These are phyloP conservation scores for Escallonia rubra DNA, from an alignment of 129 eudicot species.

Conservation along the genomic window DNA sequence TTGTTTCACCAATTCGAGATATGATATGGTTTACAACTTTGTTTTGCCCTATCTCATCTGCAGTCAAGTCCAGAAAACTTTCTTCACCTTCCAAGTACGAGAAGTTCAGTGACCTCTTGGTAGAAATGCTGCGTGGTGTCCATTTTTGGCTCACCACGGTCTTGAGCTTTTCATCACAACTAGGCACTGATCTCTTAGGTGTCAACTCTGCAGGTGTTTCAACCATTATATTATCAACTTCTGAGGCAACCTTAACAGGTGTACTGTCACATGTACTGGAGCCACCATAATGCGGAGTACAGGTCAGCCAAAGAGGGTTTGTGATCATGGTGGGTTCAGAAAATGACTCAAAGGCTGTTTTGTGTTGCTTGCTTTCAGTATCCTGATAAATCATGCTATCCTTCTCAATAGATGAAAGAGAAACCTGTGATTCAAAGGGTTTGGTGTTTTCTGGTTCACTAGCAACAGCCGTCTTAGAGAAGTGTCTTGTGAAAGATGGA, in stretches of 20 bases:
- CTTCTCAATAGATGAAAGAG: conserved; percentile 15
- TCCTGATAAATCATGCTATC: conserved; percentile 18
- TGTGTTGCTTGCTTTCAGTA: conserved; percentile 1
- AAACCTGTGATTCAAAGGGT: conserved; percentile 16
- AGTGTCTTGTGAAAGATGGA: conserved; percentile 39
- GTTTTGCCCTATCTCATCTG: conserved; percentile 1
- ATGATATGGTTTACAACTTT: neutral
- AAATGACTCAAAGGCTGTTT: conserved; percentile 16
- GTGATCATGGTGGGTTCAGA: conserved; percentile 8
- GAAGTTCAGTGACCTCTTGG: conserved; percentile 54
- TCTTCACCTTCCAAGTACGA: conserved; percentile 35
- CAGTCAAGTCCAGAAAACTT: conserved; percentile 9
- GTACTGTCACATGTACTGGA: conserved; percentile 28
- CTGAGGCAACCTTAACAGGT: conserved; percentile 41
- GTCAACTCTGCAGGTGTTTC: conserved; percentile 66
- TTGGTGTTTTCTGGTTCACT: conserved; percentile 20
- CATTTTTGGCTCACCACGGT: conserved; percentile 22
- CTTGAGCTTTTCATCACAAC: conserved; percentile 51
- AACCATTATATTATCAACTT: conserved; percentile 19
- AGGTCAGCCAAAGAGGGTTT: conserved; percentile 2
- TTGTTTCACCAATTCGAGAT: conserved; percentile 10
- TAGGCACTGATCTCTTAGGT: conserved; percentile 62
- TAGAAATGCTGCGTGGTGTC: conserved; percentile 24
- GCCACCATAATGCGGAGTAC: neutral
- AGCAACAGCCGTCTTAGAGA: conserved; percentile 23